These are phyloP conservation scores for Bipolaris victoriae DNA, from an alignment of 2,329 filamentous ascomycete species.

Conservation along the genomic window DNA sequence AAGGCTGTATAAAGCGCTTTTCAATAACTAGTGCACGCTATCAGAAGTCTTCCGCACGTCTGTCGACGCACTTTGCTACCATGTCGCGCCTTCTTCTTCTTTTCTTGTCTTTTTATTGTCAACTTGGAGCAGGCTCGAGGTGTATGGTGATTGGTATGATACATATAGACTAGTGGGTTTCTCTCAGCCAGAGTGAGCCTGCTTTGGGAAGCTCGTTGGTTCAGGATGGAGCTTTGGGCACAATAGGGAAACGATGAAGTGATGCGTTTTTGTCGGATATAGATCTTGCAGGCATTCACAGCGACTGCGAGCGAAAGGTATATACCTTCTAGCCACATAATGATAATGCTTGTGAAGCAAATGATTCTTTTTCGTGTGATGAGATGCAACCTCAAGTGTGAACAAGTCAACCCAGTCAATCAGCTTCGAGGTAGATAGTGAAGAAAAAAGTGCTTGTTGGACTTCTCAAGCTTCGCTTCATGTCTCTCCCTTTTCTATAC, in stretches of 20 bases:
- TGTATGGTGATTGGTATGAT: slow-evolving; percentile 34
- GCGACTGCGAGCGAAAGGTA: slow-evolving; percentile 26
- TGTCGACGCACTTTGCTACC: neutral
- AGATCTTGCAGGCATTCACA: slow-evolving; percentile 32
- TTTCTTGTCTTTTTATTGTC: slow-evolving; percentile 38
- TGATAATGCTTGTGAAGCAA: slow-evolving; percentile 36
- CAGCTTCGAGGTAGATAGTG: neutral
- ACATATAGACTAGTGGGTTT: slow-evolving; percentile 44
- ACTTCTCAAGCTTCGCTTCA: neutral
- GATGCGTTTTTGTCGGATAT: slow-evolving; percentile 40
- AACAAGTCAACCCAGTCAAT: too few species aligned
- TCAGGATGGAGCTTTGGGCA: slow-evolving; percentile 20
- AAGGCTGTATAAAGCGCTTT: slow-evolving; percentile 26
- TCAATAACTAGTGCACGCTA: neutral
- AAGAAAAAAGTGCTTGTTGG: neutral
- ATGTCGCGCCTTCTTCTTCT: slow-evolving; percentile 16
- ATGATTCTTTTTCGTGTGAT: neutral
- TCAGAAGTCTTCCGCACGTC: neutral
- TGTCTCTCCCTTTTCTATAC: neutral
- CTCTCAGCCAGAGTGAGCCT: slow-evolving; percentile 28
- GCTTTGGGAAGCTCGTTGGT: slow-evolving; percentile 18
- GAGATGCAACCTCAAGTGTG: neutral
- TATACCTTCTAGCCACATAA: slow-evolving; percentile 42
- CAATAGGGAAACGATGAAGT: slow-evolving; percentile 37
- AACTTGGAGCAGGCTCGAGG: slow-evolving; percentile 31